Evolutionary conservation across 2,329 filamentous ascomycete species (phyloP), one percentile per base, ranked within the genome.

Genomic region (Phoma sp.): DNA sequence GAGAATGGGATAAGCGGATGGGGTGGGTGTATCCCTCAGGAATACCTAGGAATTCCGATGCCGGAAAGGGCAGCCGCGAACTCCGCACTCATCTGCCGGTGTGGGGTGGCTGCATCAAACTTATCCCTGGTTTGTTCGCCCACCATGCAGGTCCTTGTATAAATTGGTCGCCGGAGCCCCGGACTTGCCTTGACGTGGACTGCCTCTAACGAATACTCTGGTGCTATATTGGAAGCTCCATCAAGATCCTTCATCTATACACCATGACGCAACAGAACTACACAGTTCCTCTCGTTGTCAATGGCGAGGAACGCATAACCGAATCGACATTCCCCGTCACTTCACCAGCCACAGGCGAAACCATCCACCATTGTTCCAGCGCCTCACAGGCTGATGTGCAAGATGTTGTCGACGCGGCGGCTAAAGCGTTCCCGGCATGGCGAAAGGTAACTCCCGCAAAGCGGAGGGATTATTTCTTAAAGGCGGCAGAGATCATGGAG

Each of bases 351-450:
- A 80, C 80, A 42, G 65, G 84, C 73, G 64, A 84, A 69, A 67
- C 83, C 12, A 69, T 85, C 32, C 79, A 87, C 67, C 78, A 83
- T 58, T 79, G 81, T 51, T 84, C 83, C 52, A 80, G 82, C 28
- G 84, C 83, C 28, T 84, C 86, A 2, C 76, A 82, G 30, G 72
- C 78, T 7, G 80, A 87, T 62, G 83, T 83, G 39, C 74, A 77
- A 2, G 79, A 84, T 59, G 87, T 87, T 23, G 74, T 83, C 15
- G 74, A 77, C 9, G 83, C 87, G 9, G 90, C 90, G 0, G 78
- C 86, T n/a, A 78, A 80, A 12, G 90, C 91, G 1, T 88, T 91
- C 73, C 83, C 82, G 36, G 76, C 81, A 53, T 96, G 91, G 91
- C 81, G 83, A 36, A 83, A 83, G 60, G 83, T 83, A 2, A 85